These are phyloP conservation scores for Eutrema japonicum DNA, from an alignment of 345 rosid species.

Conservation along the genomic window DNA sequence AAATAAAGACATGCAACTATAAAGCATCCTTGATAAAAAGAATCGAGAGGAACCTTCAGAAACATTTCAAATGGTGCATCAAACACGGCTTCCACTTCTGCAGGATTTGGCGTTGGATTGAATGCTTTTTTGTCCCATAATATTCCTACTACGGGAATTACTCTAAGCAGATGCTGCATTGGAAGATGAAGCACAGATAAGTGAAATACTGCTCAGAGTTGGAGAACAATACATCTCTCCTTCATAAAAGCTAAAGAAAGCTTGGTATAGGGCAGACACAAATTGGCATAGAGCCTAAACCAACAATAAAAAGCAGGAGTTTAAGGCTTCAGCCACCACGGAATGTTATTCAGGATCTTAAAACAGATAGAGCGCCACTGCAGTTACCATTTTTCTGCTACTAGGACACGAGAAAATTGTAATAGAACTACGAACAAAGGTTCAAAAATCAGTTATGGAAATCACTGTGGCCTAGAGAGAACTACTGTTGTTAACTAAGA, in stretches of 20 bases:
- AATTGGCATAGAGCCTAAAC: constrained; percentile 2
- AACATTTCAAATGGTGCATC: constrained; percentile 89
- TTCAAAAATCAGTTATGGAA: not conserved
- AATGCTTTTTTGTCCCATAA: constrained; percentile 58
- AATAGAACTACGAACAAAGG: not conserved
- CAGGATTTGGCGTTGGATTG: constrained; percentile 65
- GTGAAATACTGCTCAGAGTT: constrained; percentile 3
- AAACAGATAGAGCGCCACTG: not conserved
- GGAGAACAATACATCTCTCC: constrained; percentile 1
- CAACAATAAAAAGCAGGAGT: not conserved
- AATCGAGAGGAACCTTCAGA: constrained; percentile 55
- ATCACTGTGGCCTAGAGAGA: not conserved
- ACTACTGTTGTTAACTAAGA: not conserved
- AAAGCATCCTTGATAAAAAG: constrained; percentile 1
- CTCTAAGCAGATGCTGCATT: constrained; percentile 82
- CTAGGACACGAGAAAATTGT: not conserved
- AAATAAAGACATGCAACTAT: constrained; percentile 1
- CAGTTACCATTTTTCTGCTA: constrained; percentile 10
- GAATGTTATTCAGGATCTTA: constrained; percentile 11
- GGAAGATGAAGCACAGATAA: constrained; percentile 19
- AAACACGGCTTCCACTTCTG: constrained; percentile 80
- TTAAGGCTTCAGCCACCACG: not conserved
- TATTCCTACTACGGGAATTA: constrained; percentile 76
- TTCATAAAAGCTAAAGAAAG: constrained; percentile 21
- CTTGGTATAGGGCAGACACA: not conserved